These are phyloP conservation scores for Solanum dulcamara DNA, from an alignment of 257 asterid genomes.

Conservation along the genomic window DNA sequence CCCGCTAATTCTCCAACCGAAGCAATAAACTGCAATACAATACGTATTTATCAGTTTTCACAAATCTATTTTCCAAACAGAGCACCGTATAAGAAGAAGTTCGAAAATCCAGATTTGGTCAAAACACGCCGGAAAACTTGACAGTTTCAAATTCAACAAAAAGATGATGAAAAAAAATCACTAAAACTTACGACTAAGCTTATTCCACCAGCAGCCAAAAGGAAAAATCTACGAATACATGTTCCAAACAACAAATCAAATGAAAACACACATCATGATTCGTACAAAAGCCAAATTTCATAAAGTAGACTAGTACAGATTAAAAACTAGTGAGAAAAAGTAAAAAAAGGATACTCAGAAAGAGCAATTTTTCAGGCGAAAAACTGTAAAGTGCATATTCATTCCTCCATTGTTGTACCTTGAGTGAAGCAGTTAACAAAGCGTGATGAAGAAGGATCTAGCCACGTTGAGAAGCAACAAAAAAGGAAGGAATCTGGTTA, in stretches of 20 bases:
- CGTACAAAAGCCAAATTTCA: neutral
- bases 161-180: no score
- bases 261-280: neutral
- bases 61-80: neutral
- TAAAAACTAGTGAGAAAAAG: neutral
- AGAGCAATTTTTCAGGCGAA: neutral
- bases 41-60: neutral
- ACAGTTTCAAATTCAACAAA: no score
- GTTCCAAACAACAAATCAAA: neutral
- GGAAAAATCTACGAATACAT: neutral
- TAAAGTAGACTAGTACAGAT: conserved; percentile 11
- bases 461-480: neutral
- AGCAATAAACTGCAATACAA: neutral
- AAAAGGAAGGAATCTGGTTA: neutral
- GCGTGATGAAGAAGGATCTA: neutral
- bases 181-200: neutral
- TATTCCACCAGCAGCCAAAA: neutral
- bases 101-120: neutral
- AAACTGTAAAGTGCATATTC: neutral
- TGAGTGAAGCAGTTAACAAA: conserved; percentile 14
- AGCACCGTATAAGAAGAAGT: neutral
- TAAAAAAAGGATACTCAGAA: neutral
- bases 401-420: conserved; percentile 3
- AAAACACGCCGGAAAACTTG: neutral
- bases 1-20: neutral